Evolutionary conservation across 2,329 filamentous ascomycete species (phyloP).

Genomic region (Ophiostoma ulmi): DNA sequence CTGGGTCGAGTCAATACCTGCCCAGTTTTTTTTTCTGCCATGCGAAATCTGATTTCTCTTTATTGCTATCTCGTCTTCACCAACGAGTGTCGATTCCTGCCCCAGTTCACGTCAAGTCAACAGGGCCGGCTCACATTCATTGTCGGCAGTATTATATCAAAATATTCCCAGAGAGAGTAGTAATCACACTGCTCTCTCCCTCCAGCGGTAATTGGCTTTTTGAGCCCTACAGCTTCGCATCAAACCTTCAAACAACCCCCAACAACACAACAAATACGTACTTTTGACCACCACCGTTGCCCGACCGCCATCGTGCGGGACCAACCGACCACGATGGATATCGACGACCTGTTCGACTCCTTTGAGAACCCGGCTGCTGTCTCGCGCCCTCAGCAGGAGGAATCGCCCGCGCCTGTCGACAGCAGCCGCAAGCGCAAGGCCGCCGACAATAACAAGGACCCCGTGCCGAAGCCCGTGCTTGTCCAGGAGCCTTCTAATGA

Average conservation of each 20-base stretch:
- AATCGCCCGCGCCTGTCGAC: conserved; percentile 45
- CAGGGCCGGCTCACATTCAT: conserved; percentile 5
- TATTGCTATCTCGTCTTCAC: conserved; percentile 1
- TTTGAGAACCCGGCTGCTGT: conserved; percentile 64
- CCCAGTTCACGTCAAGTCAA: conserved; percentile 17
- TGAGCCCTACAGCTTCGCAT: background rate
- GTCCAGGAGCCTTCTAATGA: conserved; percentile 37
- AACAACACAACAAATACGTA: conserved; percentile 11
- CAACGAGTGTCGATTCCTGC: conserved; percentile 8
- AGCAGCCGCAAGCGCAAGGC: conserved; percentile 77
- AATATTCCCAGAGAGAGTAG: background rate
- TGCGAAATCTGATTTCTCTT: conserved; percentile 16
- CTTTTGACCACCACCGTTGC: background rate
- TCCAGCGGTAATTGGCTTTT: background rate
- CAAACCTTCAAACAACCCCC: background rate
- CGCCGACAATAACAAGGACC: conserved; percentile 40
- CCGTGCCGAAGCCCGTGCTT: conserved; percentile 28
- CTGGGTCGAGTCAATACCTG: background rate
- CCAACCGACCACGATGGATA: conserved; percentile 34
- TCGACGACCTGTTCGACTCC: conserved; percentile 79
- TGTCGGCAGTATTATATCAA: background rate
- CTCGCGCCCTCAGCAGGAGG: conserved; percentile 31
- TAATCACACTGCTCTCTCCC: background rate
- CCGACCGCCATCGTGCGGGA: background rate
- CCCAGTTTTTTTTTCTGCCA: conserved; percentile 18